phyloP scores from a whole-genome alignment of 345 rosid genomes.

The Syzygium jambos region DNA sequence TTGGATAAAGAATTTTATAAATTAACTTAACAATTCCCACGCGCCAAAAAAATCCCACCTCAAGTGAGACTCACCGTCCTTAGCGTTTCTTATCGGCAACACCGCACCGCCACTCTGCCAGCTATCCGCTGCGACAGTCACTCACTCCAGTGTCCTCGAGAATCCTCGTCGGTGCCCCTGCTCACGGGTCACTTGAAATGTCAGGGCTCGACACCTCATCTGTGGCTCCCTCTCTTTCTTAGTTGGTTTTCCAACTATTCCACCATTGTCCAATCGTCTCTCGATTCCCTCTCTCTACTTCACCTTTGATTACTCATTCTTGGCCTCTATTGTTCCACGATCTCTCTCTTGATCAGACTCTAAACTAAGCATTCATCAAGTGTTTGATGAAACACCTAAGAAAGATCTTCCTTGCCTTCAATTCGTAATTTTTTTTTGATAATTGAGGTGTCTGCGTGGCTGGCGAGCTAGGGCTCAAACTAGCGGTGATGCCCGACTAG shows the following conservation, averaged over 20 bases:
- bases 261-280: not conserved
- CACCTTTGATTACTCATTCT: not conserved
- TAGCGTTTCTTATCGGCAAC: not conserved
- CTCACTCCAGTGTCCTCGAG: not conserved
- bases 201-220: not conserved
- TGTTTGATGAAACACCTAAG: not conserved
- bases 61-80: not conserved
- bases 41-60: not conserved
- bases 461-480: too few relatives aligned
- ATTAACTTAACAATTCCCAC: not conserved
- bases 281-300: not conserved
- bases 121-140: not conserved
- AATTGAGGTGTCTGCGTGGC: too few relatives aligned
- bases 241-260: not conserved
- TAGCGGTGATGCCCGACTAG: too few relatives aligned
- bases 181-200: not conserved
- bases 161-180: fast-evolving
- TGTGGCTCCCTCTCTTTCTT: not conserved
- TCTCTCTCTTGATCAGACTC: not conserved
- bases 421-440: not conserved
- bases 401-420: not conserved
- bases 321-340: not conserved
- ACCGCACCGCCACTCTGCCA: not conserved
- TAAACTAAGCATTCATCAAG: not conserved
- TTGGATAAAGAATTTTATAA: too few relatives aligned